phyloP scores from a whole-genome alignment of 2,329 filamentous ascomycete species.

The Geosmithia morbida region DNA sequence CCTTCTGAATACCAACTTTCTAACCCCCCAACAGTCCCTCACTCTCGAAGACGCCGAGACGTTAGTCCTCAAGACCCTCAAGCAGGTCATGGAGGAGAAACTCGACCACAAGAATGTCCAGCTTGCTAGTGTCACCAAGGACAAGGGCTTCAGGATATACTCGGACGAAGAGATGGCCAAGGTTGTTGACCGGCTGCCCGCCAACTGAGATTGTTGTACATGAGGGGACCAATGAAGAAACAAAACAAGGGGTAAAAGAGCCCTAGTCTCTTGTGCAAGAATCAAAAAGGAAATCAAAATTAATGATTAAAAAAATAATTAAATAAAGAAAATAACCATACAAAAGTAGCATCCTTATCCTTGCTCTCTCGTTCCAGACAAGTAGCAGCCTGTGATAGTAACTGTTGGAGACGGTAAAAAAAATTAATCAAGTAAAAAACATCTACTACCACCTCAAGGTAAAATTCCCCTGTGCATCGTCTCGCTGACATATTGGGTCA shows the following conservation, averaged over 20 bases:
- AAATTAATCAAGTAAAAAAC: too few species aligned
- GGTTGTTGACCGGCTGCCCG: conserved; percentile 71
- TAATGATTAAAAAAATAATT: neutral
- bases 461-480: too few species aligned
- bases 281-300: neutral
- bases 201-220: conserved; percentile 28
- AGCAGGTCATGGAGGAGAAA: conserved; percentile 99
- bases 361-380: neutral
- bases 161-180: conserved; percentile 92
- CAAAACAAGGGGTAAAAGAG: neutral
- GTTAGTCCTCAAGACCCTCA: conserved; percentile 89
- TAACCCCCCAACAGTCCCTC: conserved; percentile 45
- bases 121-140: conserved; percentile 92
- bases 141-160: conserved; percentile 98
- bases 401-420: too few species aligned
- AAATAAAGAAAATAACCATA: neutral
- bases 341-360: neutral
- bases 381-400: too few species aligned
- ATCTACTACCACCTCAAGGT: too few species aligned
- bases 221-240: conserved; percentile 6
- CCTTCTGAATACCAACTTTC: neutral
- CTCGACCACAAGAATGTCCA: conserved; percentile 98
- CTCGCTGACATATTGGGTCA: too few species aligned
- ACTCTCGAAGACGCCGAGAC: conserved; percentile 89
- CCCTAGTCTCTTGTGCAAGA: neutral